Evolutionary conservation across 257 asterid species (phyloP), one percentile per base, ranked within the genome.

Genomic region (Anisodus tanguticus): DNA sequence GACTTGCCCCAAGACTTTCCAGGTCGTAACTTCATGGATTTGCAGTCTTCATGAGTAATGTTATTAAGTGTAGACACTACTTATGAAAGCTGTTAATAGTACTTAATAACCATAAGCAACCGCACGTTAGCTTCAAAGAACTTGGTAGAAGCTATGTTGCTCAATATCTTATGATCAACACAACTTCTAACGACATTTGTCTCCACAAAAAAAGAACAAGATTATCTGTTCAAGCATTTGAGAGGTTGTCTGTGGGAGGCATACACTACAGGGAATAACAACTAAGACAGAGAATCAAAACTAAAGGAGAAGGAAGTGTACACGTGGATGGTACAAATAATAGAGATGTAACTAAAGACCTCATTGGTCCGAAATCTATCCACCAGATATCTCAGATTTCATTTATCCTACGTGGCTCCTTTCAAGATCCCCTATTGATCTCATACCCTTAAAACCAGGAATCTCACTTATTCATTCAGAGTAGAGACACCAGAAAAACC

Each of bases 281-380:
- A 45, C 80, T 72, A 72, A 72, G 81, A 76, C 19, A 74, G 0
- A 26, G 60, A 22, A 13, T 47, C 15, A 85, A 74, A 89, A 88
- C 82, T 69, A 80, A 89, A 78, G 88, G 90, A 82, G 79, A 74
- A 86, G 37, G 77, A 54, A 66, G 19, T 47, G 86, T 89, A 89
- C 89, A 90, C 88, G 88, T 89, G 89, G 90, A 85, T 16, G 19
- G 19, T 26, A 72, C 69, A 49, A 76, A 84, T 3, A 66, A 26
- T 78, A 84, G 84, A 85, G 91, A 89, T 88, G 93, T 86, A 85
- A 62, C 62, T 70, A 19, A 71, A 80, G 35, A 88, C 87, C 88
- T 84, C 80, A 92, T 90, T 92, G 95, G 95, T 88, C 82, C 83
- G 89, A 87, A 87, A 86, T 90, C 91, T 88, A 91, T 91, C 93